Conservation (phyloP, 2,329 filamentous ascomycete species). For the Reticulascus tulasneorum region DNA sequence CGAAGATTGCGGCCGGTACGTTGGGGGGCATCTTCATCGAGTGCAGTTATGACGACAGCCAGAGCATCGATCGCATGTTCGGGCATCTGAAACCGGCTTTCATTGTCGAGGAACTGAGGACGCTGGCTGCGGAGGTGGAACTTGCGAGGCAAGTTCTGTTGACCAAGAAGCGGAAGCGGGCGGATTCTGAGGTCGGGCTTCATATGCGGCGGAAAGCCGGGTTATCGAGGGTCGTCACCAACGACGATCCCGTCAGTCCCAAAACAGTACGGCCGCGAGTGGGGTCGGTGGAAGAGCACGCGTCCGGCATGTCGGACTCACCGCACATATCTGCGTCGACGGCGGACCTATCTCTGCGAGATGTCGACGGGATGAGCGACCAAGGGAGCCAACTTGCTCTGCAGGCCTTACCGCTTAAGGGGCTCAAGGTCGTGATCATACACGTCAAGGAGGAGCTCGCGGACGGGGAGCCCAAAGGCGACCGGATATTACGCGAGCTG, state of each 20-base stretch:
- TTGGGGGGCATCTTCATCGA: constrained; percentile 88
- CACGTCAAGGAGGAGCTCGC: constrained; percentile 88
- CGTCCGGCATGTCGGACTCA: too few species aligned
- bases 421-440: constrained; percentile 80
- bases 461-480: constrained; percentile 64
- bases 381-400: constrained; percentile 9
- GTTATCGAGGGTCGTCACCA: too few species aligned
- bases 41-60: constrained; percentile 84
- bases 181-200: constrained; percentile 29
- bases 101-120: constrained; percentile 72
- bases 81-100: constrained; percentile 85
- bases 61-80: constrained; percentile 73
- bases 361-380: constrained; percentile 23
- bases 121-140: constrained; percentile 68
- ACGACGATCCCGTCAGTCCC: constrained; percentile 49
- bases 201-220: constrained; percentile 10
- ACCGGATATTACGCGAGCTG: constrained; percentile 69
- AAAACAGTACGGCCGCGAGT: constrained; percentile 31
- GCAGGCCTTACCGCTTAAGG: constrained; percentile 54
- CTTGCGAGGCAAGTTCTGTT: constrained; percentile 36
- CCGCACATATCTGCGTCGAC: constrained; percentile 46
- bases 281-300: constrained; percentile 8
- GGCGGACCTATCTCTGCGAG: constrained; percentile 38
- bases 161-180: constrained; percentile 64
- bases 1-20: constrained; percentile 69